Base-by-base conservation (phyloP, 495 filamentous ascomycete genomes). In the Penicillium cosmopolitanum region DNA sequence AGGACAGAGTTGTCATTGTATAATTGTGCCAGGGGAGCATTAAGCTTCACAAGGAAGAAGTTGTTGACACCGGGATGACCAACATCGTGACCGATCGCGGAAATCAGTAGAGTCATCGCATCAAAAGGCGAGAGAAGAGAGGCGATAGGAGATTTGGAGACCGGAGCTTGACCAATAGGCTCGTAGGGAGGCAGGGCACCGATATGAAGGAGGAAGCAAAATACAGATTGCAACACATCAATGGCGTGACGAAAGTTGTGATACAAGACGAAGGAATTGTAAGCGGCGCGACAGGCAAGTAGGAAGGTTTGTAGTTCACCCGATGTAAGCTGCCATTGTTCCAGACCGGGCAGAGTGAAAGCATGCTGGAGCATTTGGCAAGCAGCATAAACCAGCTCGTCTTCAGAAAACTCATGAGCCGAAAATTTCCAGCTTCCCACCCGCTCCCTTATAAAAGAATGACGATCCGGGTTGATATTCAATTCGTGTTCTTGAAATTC, bases 51-150 rank as follows among this genome's bases (percentile, higher is more conserved):
- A 9, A 98, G 78, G 69, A 98, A 98, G 13, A 92, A 92, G 71
- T 98, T 98, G 77, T 98, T 98, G 57, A 98, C 96, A 36, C 95
- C 95, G 15, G 95, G 95, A 73, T 98, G 95, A 34, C 96, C 95
- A 40, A 97, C 95, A 67, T 98, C 95, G 64, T 98, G 95, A 42
- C 95, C 95, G 70, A 98, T 96, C 7, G 95, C 95, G 12, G 93
- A 93, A 60, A 98, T 88, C 21, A 98, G 80, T 15, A 98, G 83
- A 8, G 92, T 94, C 16, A 98, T 81, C 13, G 90, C 89, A 69
- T 98, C 93, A 64, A 95, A 89, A 11, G 96, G 93, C 42, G 81
- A 78, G 42, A 98, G 77, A 33, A 97, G 77, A 40, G 82, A 75
- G 7, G 87, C 88, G 28, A 96, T 82, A 6, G 90, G 82, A n/a